Evolutionary conservation across 768 basidiomycete genomes (phyloP).

Genomic region (Lactifluus piperatus): DNA sequence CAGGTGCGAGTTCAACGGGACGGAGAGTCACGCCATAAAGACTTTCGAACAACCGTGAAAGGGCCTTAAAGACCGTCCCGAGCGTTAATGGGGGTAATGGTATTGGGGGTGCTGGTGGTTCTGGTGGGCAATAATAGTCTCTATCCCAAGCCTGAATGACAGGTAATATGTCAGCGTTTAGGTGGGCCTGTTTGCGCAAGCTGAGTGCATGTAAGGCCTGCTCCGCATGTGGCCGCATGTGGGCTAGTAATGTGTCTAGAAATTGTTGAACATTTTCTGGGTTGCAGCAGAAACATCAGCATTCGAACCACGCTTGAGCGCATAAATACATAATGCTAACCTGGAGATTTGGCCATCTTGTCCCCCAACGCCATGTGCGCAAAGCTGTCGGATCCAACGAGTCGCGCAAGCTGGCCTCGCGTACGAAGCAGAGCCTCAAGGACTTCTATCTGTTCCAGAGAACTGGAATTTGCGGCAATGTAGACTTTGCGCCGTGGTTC

Average conservation of each 20-base stretch:
- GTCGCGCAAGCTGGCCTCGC: constrained; percentile 71
- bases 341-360: constrained; percentile 96
- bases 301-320: not conserved
- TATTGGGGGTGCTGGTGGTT: constrained; percentile 66
- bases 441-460: constrained; percentile 61
- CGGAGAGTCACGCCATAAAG: constrained; percentile 83
- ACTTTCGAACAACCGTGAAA: constrained; percentile 81
- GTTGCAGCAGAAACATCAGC: not conserved
- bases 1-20: constrained; percentile 53
- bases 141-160: constrained; percentile 93
- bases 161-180: constrained; percentile 48
- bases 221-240: constrained; percentile 70
- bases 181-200: constrained; percentile 66
- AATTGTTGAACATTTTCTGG: constrained; percentile 89
- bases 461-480: constrained; percentile 71
- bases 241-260: constrained; percentile 68
- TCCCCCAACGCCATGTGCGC: constrained; percentile 82
- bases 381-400: constrained; percentile 82
- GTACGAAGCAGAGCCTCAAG: constrained; percentile 69
- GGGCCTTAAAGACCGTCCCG: constrained; percentile 85
- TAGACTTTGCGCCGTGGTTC: constrained; percentile 77
- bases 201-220: constrained; percentile 60
- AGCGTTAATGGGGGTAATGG: constrained; percentile 69
- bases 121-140: constrained; percentile 83
- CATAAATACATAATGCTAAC: constrained; percentile 32